Evolutionary conservation across 768 basidiomycete genomes (phyloP).

Genomic region (Xanthoconium stramineum): DNA sequence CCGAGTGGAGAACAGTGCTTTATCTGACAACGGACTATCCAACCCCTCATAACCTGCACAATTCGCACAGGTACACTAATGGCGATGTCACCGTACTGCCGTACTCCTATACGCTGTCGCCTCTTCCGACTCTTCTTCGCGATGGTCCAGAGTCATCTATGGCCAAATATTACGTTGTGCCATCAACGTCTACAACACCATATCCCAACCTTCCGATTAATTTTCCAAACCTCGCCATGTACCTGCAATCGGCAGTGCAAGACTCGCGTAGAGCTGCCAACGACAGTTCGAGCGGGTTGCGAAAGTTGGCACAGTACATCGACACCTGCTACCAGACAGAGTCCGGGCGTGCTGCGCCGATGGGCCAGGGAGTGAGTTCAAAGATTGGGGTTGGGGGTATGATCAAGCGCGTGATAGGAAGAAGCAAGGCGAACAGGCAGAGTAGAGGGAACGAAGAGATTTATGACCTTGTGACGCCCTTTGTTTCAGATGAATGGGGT

Average conservation of each 20-base stretch:
- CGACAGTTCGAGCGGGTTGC: slow-evolving; percentile 59
- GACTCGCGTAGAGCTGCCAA: slow-evolving; percentile 59
- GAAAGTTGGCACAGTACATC: slow-evolving; percentile 68
- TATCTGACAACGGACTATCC: slow-evolving; percentile 78
- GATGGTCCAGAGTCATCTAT: slow-evolving; percentile 60
- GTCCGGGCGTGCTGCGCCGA: slow-evolving; percentile 17
- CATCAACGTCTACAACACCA: slow-evolving; percentile 54
- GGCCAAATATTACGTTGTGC: slow-evolving; percentile 71
- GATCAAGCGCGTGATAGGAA: slow-evolving; percentile 60
- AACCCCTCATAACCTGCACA: slow-evolving; percentile 44
- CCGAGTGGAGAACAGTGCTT: slow-evolving; percentile 70
- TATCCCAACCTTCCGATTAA: slow-evolving; percentile 70
- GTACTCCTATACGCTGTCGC: slow-evolving; percentile 64
- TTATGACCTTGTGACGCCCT: slow-evolving; percentile 80
- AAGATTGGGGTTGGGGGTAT: slow-evolving; percentile 46
- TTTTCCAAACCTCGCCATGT: slow-evolving; percentile 73
- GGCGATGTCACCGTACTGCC: slow-evolving; percentile 66
- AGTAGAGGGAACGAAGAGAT: slow-evolving; percentile 71
- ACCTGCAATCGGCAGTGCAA: slow-evolving; percentile 67
- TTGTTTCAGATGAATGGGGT: slow-evolving; percentile 74
- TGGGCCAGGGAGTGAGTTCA: slow-evolving; percentile 38
- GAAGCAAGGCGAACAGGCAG: slow-evolving; percentile 44
- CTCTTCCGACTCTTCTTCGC: slow-evolving; percentile 58
- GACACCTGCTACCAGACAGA: slow-evolving; percentile 61
- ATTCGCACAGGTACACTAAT: slow-evolving; percentile 47